Evolutionary conservation across 1,284 basidiomycete genomes (phyloP).

Genomic region (Pseudozyma flocculosa): DNA sequence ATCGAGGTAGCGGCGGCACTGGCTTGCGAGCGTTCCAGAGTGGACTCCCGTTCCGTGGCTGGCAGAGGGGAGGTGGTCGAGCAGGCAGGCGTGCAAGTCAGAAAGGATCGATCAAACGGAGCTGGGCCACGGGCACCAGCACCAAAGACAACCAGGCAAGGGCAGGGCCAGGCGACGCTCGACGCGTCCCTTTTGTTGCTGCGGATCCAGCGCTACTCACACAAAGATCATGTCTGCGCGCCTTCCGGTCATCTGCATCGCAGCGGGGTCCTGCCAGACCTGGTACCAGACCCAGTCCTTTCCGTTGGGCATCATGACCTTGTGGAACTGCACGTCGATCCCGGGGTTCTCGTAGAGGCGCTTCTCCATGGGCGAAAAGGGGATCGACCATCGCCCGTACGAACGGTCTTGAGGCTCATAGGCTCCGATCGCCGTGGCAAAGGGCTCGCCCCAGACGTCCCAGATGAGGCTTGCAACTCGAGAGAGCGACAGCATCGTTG

Average conservation of each 20-base stretch:
- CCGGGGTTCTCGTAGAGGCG: constrained; percentile 50
- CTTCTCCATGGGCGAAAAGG: constrained; percentile 53
- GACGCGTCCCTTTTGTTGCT: too few relatives aligned
- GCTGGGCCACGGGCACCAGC: too few relatives aligned
- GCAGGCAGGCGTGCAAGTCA: too few relatives aligned
- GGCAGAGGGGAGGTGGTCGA: too few relatives aligned
- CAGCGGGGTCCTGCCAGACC: constrained; percentile 49
- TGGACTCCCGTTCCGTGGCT: constrained; percentile 55
- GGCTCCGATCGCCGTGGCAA: constrained; percentile 22
- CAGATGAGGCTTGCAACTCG: constrained; percentile 23
- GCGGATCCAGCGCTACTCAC: constrained; percentile 7
- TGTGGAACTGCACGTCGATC: constrained; percentile 46
- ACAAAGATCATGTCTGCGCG: constrained; percentile 50
- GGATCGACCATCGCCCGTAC: constrained; percentile 43
- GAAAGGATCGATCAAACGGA: too few relatives aligned
- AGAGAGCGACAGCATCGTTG: neutral
- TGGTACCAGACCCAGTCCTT: constrained; percentile 57
- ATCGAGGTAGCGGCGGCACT: constrained; percentile 52
- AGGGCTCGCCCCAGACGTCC: constrained; percentile 47
- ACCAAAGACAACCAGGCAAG: too few relatives aligned
- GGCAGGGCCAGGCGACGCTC: too few relatives aligned
- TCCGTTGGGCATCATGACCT: constrained; percentile 45
- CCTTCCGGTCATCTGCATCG: constrained; percentile 34
- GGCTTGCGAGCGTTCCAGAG: constrained; percentile 50
- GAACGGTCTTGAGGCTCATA: constrained; percentile 41